Percentiles rank a stretch among this genome's conserved stretches.
Evolutionary conservation across 106 monocot species (phyloP).

Genomic region (Chionographis japonica): DNA sequence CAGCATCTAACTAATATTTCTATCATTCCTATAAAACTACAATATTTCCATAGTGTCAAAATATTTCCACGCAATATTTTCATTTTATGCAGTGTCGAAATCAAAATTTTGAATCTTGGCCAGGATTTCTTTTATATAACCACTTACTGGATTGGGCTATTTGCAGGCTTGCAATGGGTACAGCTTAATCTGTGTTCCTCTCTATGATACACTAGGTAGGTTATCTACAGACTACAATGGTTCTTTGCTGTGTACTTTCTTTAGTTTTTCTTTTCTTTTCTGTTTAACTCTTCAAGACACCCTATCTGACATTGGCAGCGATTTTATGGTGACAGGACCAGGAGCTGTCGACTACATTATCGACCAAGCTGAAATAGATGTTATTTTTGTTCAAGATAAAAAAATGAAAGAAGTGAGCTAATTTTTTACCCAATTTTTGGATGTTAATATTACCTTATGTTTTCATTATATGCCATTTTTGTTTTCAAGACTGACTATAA

Average conservation of each 20-base stretch:
- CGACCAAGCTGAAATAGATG: constrained; percentile 84
- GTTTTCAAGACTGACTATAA: not conserved
- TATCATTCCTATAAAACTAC: too few relatives aligned
- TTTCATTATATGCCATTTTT: not conserved
- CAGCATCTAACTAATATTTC: too few relatives aligned
- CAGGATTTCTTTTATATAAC: not conserved
- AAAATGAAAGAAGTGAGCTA: constrained; percentile 70
- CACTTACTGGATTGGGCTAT: constrained; percentile 1
- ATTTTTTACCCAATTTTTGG: not conserved
- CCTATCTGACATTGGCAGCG: not conserved
- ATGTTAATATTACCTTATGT: not conserved
- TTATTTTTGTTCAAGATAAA: constrained; percentile 82
- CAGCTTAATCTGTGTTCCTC: constrained; percentile 85
- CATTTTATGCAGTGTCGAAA: too few relatives aligned
- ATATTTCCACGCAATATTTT: too few relatives aligned
- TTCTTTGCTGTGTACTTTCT: not conserved
- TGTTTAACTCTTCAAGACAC: not conserved
- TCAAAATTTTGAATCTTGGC: too few relatives aligned
- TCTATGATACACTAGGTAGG: constrained; percentile 91
- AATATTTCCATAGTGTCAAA: too few relatives aligned
- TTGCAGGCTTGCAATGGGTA: constrained; percentile 96
- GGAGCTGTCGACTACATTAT: constrained; percentile 82
- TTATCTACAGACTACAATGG: not conserved
- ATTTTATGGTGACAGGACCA: constrained; percentile 36
- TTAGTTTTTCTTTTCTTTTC: not conserved